Evolutionary conservation across 148 eudicot genomes (phyloP), one percentile per base, ranked within the genome.

Genomic region (Pharnaceum exiguum): DNA sequence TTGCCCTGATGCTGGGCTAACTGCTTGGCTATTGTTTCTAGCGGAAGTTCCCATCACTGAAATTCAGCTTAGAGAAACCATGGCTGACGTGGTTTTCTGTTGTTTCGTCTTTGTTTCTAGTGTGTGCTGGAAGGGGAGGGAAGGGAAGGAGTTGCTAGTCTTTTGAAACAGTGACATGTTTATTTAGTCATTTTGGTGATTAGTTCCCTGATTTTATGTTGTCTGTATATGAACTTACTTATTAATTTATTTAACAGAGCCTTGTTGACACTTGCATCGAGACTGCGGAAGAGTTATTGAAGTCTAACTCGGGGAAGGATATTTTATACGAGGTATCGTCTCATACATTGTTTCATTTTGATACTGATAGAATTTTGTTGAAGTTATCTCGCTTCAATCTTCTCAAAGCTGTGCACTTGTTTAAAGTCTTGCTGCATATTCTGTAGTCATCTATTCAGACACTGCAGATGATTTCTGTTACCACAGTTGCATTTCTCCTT

Each of bases 301-400:
- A 60, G 59, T 93, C 99, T 22, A 83, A 83, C 62, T 70, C 79
- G 57, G 99, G 99, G 25, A 85, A 76, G 77, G 99, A 93, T 45
- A 73, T 93, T 50, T 58, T 93, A 2, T 89, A 85, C 45, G 99
- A 93, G 96, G 99, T 93, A 68, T 46, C 30, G 45, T 75, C 55
- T 53, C 28, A 7, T 38, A 24, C 58, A 13, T 40, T 17, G 25
- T 6, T 63, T 51, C 60, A 24, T 46, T 63, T 39, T 51, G 23
- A 30, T 54, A 26, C 26, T 42, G 9, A 16, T 31, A 35, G 21
- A 0, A n/a, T 53, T 7, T 21, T 11, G 57, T 33, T 21, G 16
- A 33, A 51, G 39, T 17, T 39, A 37, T 30, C 25, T 15, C 56
- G n/a, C n/a, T n/a, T n/a, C n/a, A n/a, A n/a, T 47, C 27, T 17